These are phyloP conservation scores for Torulaspora quercuum DNA, from an alignment of 805 yeast genomes.

Conservation along the genomic window DNA sequence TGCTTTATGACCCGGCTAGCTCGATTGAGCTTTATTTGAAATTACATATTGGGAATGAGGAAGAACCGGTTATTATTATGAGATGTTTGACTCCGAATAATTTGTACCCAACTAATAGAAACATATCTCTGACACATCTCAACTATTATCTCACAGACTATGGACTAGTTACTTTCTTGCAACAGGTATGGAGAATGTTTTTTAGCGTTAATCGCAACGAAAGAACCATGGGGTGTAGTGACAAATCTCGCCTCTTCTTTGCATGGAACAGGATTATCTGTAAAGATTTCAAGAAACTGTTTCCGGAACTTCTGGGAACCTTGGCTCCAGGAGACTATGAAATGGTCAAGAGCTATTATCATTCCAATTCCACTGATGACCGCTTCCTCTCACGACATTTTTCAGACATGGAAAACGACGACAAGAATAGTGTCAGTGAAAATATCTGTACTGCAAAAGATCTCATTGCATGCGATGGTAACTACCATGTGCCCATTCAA, in stretches of 20 bases:
- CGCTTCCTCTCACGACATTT: too few relatives aligned
- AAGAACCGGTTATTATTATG: conserved; percentile 22
- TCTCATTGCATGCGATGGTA: conserved; percentile 20
- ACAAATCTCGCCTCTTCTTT: conserved; percentile 8
- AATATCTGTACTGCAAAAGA: conserved; percentile 7
- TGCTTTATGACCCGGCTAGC: conserved; percentile 21
- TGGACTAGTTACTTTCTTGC: conserved; percentile 26
- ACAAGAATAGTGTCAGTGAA: too few relatives aligned
- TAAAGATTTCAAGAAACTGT: conserved; percentile 26
- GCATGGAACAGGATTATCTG: conserved; percentile 36
- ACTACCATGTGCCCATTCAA: too few relatives aligned
- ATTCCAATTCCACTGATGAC: too few relatives aligned
- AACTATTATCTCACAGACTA: conserved; percentile 15
- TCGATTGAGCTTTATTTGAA: conserved; percentile 26
- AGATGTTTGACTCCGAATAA: conserved; percentile 33
- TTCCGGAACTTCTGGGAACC: conserved; percentile 31
- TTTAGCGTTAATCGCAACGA: conserved; percentile 10
- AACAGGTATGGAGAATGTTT: conserved; percentile 23
- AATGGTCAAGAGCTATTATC: conserved; percentile 18
- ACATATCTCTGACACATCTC: conserved; percentile 28
- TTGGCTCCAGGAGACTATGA: conserved; percentile 29
- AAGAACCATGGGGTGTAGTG: neutral
- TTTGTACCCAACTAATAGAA: conserved; percentile 29
- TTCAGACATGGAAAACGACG: too few relatives aligned
- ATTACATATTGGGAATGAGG: conserved; percentile 24